These are phyloP conservation scores for Fusarium sp. DNA, from an alignment of 2,329 filamentous ascomycete species.

Conservation along the genomic window DNA sequence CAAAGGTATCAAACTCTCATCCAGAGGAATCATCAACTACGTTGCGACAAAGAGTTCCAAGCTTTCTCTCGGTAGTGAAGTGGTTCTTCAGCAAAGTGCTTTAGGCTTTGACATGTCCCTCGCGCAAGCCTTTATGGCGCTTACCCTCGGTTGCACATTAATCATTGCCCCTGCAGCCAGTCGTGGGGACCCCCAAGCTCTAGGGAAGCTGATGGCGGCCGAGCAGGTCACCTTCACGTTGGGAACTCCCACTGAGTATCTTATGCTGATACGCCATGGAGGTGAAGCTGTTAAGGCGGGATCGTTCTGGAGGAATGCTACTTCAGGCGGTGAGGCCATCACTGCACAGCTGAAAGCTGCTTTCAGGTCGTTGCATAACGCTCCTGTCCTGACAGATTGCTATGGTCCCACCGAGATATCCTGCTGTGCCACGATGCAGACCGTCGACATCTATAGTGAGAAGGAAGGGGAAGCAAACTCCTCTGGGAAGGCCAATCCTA, in stretches of 20 bases:
- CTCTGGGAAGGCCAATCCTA: fast-evolving
- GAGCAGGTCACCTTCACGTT: not conserved
- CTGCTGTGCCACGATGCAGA: conserved; percentile 3
- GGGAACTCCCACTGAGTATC: conserved; percentile 7
- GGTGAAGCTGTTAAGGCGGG: not conserved
- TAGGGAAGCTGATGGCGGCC: not conserved
- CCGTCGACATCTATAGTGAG: fast-evolving
- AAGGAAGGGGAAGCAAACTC: fast-evolving
- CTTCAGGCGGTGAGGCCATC: not conserved
- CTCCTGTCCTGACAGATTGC: not conserved
- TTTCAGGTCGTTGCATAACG: fast-evolving
- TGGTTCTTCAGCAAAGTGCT: conserved; percentile 1
- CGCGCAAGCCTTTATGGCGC: not conserved
- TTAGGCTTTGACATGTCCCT: conserved; percentile 1
- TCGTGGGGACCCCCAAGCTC: not conserved
- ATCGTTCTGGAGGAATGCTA: not conserved
- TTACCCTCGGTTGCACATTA: not conserved
- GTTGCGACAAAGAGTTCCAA: not conserved
- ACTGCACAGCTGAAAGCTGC: fast-evolving
- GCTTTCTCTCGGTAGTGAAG: not conserved
- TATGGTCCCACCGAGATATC: conserved; percentile 5
- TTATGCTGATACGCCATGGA: not conserved
- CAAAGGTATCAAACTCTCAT: not conserved
- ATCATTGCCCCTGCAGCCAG: fast-evolving
- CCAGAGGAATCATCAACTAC: conserved; percentile 4